Evolutionary conservation across 2,329 filamentous ascomycete species (phyloP).

Genomic region (Alternaria longipes): DNA sequence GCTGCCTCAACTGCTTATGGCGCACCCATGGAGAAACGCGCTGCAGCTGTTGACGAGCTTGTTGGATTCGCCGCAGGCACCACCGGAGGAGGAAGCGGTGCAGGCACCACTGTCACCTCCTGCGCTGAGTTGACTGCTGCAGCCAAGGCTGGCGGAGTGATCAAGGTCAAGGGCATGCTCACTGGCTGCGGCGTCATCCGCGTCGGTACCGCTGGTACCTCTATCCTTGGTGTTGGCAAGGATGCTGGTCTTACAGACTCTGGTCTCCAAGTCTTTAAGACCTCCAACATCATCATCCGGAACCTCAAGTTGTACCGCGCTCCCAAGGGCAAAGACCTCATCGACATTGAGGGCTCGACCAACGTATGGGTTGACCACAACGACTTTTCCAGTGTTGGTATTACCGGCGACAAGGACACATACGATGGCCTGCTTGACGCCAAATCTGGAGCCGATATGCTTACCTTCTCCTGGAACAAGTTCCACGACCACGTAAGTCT

Average conservation of each 20-base stretch:
- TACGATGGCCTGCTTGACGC: slow-evolving; percentile 63
- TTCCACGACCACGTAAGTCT: slow-evolving; percentile 62
- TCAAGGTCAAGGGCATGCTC: slow-evolving; percentile 45
- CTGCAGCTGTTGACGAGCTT: slow-evolving; percentile 42
- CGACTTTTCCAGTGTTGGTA: slow-evolving; percentile 66
- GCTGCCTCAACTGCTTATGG: slow-evolving; percentile 37
- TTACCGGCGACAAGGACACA: slow-evolving; percentile 42
- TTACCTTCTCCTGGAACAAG: slow-evolving; percentile 64
- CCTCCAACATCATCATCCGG: slow-evolving; percentile 68
- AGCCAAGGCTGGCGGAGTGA: slow-evolving; percentile 50
- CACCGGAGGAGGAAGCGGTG: slow-evolving; percentile 64
- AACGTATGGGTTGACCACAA: slow-evolving; percentile 72
- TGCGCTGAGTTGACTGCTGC: slow-evolving; percentile 62
- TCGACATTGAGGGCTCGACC: slow-evolving; percentile 65
- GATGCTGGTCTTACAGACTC: slow-evolving; percentile 55
- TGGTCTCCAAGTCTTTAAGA: slow-evolving; percentile 63
- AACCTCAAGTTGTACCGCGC: slow-evolving; percentile 69
- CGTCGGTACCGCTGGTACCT: slow-evolving; percentile 35
- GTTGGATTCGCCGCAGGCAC: slow-evolving; percentile 62
- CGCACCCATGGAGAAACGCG: slow-evolving; percentile 36
- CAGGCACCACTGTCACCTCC: slow-evolving; percentile 64
- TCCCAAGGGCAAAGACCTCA: slow-evolving; percentile 66
- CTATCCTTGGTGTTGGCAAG: slow-evolving; percentile 53
- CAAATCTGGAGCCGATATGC: slow-evolving; percentile 68
- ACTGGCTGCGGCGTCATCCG: slow-evolving; percentile 45